These are phyloP conservation scores for Ceratocystis variospora DNA, from an alignment of 2,329 filamentous ascomycete genomes.

Conservation along the genomic window DNA sequence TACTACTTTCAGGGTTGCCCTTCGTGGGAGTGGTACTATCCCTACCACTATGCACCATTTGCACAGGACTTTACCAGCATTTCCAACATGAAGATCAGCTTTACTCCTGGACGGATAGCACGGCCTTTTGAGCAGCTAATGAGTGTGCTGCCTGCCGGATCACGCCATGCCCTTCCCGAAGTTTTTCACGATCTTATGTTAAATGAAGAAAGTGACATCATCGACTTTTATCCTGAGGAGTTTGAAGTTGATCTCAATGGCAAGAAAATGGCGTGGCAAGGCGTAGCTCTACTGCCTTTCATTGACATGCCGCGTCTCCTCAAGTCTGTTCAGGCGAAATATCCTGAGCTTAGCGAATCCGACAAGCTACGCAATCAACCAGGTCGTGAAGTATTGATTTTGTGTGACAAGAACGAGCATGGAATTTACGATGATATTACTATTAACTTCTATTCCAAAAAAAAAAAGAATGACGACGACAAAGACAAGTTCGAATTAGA, in stretches of 20 bases:
- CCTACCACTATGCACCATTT: conserved; percentile 96
- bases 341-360: conserved; percentile 62
- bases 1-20: conserved; percentile 98
- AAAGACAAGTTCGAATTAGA: conserved; percentile 56
- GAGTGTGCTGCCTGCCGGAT: conserved; percentile 90
- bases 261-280: conserved; percentile 98
- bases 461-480: conserved; percentile 38
- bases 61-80: conserved; percentile 86
- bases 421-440: conserved; percentile 70
- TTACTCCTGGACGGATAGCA: conserved; percentile 74
- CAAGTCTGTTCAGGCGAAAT: conserved; percentile 67
- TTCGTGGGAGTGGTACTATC: conserved; percentile 99
- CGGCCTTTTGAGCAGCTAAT: conserved; percentile 94
- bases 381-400: conserved; percentile 67
- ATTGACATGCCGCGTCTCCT: conserved; percentile 85
- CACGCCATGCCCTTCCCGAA: conserved; percentile 76
- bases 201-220: conserved; percentile 73
- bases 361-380: conserved; percentile 66
- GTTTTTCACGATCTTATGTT: conserved; percentile 88
- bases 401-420: conserved; percentile 65
- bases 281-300: conserved; percentile 82
- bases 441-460: conserved; percentile 82
- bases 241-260: conserved; percentile 91
- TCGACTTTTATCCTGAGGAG: conserved; percentile 93
- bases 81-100: conserved; percentile 61